phyloP scores from a whole-genome alignment of 1,139 yeast species.

The Blastobotrys apis region DNA sequence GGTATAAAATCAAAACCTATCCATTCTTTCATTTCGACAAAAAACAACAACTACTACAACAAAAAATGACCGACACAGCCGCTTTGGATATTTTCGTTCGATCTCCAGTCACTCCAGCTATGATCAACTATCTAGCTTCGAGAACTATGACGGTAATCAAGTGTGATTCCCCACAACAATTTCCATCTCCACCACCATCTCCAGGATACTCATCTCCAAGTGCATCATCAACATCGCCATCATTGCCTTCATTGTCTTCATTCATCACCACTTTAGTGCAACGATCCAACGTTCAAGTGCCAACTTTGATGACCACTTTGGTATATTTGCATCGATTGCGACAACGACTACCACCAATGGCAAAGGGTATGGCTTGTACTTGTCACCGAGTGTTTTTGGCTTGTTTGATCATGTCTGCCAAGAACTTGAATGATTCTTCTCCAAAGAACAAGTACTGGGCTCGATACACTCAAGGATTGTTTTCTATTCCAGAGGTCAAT shows the following conservation, averaged over 20 bases:
- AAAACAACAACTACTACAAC: not conserved
- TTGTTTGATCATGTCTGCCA: slow-evolving; percentile 81
- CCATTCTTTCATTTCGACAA: not conserved
- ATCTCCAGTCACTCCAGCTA: slow-evolving; percentile 70
- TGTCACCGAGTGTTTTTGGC: slow-evolving; percentile 90
- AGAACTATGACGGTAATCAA: slow-evolving; percentile 78
- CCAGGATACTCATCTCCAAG: slow-evolving; percentile 29
- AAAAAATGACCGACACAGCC: slow-evolving; percentile 45
- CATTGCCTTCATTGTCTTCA: slow-evolving; percentile 45
- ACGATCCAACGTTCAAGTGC: slow-evolving; percentile 88
- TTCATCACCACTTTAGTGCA: slow-evolving; percentile 71
- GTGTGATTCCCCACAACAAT: slow-evolving; percentile 37
- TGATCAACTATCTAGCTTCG: slow-evolving; percentile 76
- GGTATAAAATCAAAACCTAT: not conserved
- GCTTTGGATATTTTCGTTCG: slow-evolving; percentile 73
- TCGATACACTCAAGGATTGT: slow-evolving; percentile 77
- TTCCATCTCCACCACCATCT: slow-evolving; percentile 46
- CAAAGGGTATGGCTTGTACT: slow-evolving; percentile 90
- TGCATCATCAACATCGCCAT: slow-evolving; percentile 4
- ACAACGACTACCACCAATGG: slow-evolving; percentile 75
- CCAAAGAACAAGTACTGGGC: slow-evolving; percentile 98
- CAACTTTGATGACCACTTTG: slow-evolving; percentile 88
- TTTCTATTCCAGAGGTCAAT: slow-evolving; percentile 74
- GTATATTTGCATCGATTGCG: slow-evolving; percentile 77
- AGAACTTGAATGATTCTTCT: slow-evolving; percentile 84